Evolutionary conservation across 139 green algal genomes (phyloP).

Genomic region (Astrephomene gubernaculifera): DNA sequence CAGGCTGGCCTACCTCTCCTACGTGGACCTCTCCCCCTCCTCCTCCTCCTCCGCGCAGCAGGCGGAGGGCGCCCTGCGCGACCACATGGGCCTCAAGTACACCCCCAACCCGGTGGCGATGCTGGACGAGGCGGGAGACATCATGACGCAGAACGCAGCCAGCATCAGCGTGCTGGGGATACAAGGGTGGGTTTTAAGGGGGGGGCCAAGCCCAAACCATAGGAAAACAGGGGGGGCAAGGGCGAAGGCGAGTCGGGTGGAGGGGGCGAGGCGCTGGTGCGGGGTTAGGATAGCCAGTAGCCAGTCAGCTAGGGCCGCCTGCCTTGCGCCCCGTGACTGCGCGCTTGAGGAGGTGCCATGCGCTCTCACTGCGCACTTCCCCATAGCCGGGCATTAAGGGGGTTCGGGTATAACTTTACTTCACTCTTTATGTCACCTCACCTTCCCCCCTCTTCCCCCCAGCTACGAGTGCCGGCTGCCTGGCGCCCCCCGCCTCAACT

Average conservation of each 20-base stretch:
- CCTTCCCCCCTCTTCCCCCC: background rate
- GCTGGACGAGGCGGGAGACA: slow-evolving; percentile 12
- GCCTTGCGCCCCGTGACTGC: too few relatives aligned
- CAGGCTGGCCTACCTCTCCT: slow-evolving; percentile 23
- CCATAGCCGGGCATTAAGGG: too few relatives aligned
- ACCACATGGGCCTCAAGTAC: slow-evolving; percentile 41
- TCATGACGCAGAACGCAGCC: slow-evolving; percentile 29
- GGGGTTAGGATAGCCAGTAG: too few relatives aligned
- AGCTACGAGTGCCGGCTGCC: slow-evolving; percentile 1
- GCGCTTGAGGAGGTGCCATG: too few relatives aligned
- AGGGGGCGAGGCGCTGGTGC: too few relatives aligned
- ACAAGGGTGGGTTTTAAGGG: slow-evolving; percentile 2
- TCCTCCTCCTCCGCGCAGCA: background rate
- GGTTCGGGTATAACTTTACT: too few relatives aligned
- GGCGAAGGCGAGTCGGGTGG: background rate
- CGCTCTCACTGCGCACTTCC: too few relatives aligned
- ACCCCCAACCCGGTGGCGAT: slow-evolving; percentile 29
- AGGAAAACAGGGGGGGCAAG: background rate
- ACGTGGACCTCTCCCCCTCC: background rate
- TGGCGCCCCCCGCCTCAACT: slow-evolving; percentile 25
- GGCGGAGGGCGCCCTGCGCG: slow-evolving; percentile 20
- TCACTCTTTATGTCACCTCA: too few relatives aligned
- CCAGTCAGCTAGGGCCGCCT: too few relatives aligned
- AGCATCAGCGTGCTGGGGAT: background rate
- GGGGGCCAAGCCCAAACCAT: too few relatives aligned